Evolutionary conservation across 805 yeast genomes (phyloP).

Genomic region (Suhomyces sp.): DNA sequence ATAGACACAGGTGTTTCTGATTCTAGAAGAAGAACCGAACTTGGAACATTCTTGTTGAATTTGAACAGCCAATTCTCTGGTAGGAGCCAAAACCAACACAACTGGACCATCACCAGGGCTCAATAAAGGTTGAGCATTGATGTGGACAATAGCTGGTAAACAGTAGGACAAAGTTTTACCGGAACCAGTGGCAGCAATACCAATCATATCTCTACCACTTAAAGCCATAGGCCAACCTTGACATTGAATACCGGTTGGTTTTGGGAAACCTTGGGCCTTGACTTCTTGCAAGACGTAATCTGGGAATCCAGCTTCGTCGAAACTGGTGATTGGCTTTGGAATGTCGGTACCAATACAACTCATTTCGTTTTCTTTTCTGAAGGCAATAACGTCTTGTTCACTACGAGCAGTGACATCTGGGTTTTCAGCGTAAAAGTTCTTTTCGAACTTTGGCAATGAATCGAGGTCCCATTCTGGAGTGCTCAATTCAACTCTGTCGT

Average conservation of each 20-base stretch:
- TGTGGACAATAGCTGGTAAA: slow-evolving; percentile 95
- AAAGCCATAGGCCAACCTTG: slow-evolving; percentile 99
- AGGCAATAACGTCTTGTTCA: slow-evolving; percentile 66
- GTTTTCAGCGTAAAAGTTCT: slow-evolving; percentile 89
- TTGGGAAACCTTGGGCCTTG: slow-evolving; percentile 85
- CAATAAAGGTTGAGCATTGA: slow-evolving; percentile 94
- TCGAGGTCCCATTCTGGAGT: slow-evolving; percentile 81
- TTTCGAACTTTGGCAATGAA: slow-evolving; percentile 83
- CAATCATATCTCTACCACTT: slow-evolving; percentile 98
- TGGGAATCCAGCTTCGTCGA: slow-evolving; percentile 98
- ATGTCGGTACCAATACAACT: slow-evolving; percentile 76
- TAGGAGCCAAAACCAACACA: slow-evolving; percentile 93
- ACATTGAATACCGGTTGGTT: slow-evolving; percentile 95
- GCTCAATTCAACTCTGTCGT: slow-evolving; percentile 48
- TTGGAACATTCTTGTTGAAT: slow-evolving; percentile 94
- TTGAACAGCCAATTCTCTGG: slow-evolving; percentile 98
- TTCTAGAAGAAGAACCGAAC: slow-evolving; percentile 87
- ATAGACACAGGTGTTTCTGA: slow-evolving; percentile 94
- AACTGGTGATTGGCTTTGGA: slow-evolving; percentile 89
- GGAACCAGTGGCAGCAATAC: slow-evolving; percentile 98
- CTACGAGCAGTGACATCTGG: slow-evolving; percentile 72
- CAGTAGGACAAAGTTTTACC: slow-evolving; percentile 98
- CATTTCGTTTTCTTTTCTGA: slow-evolving; percentile 87
- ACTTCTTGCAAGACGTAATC: slow-evolving; percentile 87
- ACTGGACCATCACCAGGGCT: slow-evolving; percentile 96